phyloP scores from a whole-genome alignment of 73 alveolate genomes.

The Paramecium bursaria region DNA sequence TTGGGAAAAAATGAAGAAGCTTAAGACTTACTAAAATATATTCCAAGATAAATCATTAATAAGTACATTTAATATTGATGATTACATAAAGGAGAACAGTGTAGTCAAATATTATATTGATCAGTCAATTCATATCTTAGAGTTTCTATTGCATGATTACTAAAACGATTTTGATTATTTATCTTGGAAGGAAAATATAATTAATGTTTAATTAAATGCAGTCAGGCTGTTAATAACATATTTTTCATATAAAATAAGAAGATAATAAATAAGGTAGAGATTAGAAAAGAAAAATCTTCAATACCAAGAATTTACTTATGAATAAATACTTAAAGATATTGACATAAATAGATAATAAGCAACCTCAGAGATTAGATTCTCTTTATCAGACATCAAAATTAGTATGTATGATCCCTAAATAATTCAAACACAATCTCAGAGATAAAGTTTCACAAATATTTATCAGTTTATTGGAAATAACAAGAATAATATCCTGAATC shows the following conservation, averaged over 20 bases:
- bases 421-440: background rate
- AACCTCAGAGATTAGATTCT: background rate
- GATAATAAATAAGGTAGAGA: background rate
- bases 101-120: background rate
- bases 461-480: background rate
- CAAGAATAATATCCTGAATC: background rate
- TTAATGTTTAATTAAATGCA: conserved; percentile 6
- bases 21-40: background rate
- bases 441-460: background rate
- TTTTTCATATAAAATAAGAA: conserved; percentile 1
- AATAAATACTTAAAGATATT: conserved; percentile 25
- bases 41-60: conserved; percentile 12
- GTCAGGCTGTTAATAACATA: conserved; percentile 8
- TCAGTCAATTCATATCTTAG: background rate
- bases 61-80: background rate
- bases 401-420: background rate
- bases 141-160: background rate
- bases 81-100: conserved; percentile 4
- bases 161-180: background rate
- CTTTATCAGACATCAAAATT: conserved; percentile 4
- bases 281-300: background rate
- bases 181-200: conserved; percentile 26
- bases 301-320: background rate
- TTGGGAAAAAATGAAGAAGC: background rate
- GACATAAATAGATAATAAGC: background rate